A percentile compares a stretch with the other conserved stretches of the same genome.
Conservation (phyloP, 2,329 filamentous ascomycete species). For the Hypoxylon sp. region DNA sequence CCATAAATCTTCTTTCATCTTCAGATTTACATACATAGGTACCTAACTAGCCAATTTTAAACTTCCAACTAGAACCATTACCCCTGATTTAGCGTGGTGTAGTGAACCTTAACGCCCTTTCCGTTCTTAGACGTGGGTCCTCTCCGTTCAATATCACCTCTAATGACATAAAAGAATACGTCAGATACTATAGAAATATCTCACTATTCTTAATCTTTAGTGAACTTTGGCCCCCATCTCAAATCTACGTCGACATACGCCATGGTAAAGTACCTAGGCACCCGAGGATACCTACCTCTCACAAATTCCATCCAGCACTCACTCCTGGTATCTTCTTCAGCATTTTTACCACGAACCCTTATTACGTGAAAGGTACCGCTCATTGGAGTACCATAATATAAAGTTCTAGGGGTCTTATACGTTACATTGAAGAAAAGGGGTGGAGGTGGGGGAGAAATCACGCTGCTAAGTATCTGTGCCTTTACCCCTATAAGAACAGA, state of each 20-base stretch:
- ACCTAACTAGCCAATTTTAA: constrained; percentile 2
- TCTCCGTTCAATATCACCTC: background rate
- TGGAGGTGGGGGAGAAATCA: background rate
- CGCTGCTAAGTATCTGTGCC: background rate
- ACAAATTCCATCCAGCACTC: too few relatives aligned
- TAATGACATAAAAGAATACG: background rate
- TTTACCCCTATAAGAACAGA: background rate
- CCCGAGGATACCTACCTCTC: too few relatives aligned
- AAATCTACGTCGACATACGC: background rate
- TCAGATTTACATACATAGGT: too few relatives aligned
- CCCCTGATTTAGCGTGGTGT: background rate
- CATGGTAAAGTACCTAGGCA: background rate
- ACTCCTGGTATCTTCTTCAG: background rate
- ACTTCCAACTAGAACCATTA: background rate
- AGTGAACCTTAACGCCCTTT: background rate
- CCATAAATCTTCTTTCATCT: background rate
- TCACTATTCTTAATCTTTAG: background rate
- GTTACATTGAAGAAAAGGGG: constrained; percentile 1
- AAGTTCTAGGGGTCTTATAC: background rate
- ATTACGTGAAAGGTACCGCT: background rate
- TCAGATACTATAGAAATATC: background rate
- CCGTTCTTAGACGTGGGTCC: background rate
- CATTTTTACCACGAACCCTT: background rate
- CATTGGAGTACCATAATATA: background rate
- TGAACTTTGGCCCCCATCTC: background rate